Evolutionary conservation across 2,329 filamentous ascomycete genomes (phyloP).

Genomic region (Penicillium sp.): DNA sequence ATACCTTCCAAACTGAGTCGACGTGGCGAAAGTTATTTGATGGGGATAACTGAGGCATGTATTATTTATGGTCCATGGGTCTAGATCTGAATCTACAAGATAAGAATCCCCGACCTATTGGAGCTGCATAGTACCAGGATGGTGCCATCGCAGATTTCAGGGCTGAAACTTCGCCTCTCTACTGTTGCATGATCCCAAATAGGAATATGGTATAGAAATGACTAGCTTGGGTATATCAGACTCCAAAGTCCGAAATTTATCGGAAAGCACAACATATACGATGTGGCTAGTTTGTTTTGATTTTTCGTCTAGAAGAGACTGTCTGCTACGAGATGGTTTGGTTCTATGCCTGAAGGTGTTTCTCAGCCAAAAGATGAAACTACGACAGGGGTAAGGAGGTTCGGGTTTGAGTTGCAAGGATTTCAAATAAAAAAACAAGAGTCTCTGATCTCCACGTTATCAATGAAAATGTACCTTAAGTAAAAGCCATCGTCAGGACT

Average conservation of each 20-base stretch:
- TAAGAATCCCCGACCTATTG: not conserved
- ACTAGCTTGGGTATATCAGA: not conserved
- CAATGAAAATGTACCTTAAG: not conserved
- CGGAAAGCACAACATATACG: not conserved
- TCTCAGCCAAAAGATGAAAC: not conserved
- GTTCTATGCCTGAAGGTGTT: not conserved
- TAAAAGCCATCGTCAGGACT: no score
- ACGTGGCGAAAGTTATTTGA: not conserved
- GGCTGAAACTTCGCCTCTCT: not conserved
- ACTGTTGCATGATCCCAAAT: not conserved
- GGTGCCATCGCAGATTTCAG: not conserved
- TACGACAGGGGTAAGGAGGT: not conserved
- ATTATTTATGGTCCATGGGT: not conserved
- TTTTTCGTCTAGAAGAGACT: no score
- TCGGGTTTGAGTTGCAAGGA: not conserved
- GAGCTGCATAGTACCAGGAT: not conserved
- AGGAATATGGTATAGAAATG: not conserved
- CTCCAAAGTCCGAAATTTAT: not conserved
- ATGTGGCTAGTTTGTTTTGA: no score
- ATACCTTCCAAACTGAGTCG: not conserved
- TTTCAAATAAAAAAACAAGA: not conserved
- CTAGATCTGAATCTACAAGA: not conserved
- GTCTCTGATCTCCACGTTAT: not conserved
- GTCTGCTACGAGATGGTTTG: not conserved
- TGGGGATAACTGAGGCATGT: not conserved